These are phyloP conservation scores for Blastomyces silverae DNA, from an alignment of 2,329 filamentous ascomycete genomes.

Conservation along the genomic window DNA sequence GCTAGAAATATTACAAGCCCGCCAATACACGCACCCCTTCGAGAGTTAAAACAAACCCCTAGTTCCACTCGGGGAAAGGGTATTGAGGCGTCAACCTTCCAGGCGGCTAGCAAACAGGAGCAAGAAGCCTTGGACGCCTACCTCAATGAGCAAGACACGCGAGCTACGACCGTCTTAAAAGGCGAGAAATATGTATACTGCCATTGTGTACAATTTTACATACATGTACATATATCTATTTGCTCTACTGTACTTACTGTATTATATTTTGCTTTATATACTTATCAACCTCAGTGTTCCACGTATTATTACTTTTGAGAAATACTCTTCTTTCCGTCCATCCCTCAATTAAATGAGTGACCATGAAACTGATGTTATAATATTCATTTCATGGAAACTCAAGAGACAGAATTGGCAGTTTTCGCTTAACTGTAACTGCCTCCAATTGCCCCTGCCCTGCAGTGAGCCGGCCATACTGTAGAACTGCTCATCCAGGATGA, in stretches of 20 bases:
- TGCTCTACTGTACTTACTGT: not conserved
- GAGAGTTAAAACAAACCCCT: not conserved
- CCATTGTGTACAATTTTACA: not conserved
- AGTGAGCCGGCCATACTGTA: slow-evolving; percentile 19
- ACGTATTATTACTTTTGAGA: not conserved
- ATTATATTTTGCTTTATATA: not conserved
- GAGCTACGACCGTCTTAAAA: not conserved
- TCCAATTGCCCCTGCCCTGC: slow-evolving; percentile 18
- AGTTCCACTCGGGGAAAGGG: too few species aligned
- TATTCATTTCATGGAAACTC: slow-evolving; percentile 18
- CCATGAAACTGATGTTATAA: slow-evolving; percentile 17
- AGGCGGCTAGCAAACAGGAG: not conserved
- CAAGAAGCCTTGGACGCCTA: not conserved
- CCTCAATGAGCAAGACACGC: not conserved
- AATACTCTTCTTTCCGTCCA: not conserved
- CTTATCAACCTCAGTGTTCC: too few species aligned
- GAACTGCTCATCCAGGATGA: slow-evolving; percentile 15
- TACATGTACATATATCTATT: not conserved
- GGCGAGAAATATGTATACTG: not conserved
- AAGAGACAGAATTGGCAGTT: slow-evolving; percentile 15
- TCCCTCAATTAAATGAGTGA: not conserved
- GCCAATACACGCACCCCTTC: not conserved
- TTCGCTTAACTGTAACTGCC: slow-evolving; percentile 20
- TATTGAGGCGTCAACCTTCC: not conserved
- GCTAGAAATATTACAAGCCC: not conserved